Base-by-base conservation (phyloP, 176 grass and related monocot genomes). In the Ananas comosus region DNA sequence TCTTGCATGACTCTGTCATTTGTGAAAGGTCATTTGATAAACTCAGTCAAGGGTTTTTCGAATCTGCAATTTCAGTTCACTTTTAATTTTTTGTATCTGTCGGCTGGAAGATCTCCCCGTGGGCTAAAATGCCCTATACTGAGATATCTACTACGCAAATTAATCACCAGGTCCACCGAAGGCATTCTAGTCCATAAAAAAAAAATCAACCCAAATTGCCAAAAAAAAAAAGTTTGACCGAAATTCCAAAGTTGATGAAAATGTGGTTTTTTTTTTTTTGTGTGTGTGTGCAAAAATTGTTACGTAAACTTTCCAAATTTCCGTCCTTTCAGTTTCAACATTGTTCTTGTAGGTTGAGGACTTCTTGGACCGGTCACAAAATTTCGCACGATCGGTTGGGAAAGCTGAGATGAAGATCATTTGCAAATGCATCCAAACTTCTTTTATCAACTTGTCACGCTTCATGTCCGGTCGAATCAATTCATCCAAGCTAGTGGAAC, bases 351-450 rank as follows among this genome's bases (percentile, higher is more conserved):
- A 96, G 93, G 86, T 97, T 70, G 93, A 97, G 74, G 93, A 97
- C 79, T 92, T 97, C 82, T 79, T 85, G 77, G 89, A 92, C 71
- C 79, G 54, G 12, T 92, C 82, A 0, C 79, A 97, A 72, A 97
- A 97, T 66, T 92, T 97, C 10, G 82, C 86, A 13, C 83, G 93
- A 70, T 81, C 86, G 4, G 86, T 97, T 1, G 81, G 88, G 51
- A 81, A 83, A 75, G 17, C 11, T 13, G 82, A 85, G 74, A 88
- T 88, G 86, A 50, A 83, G 71, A 80, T 80, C 66, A 87, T 97
- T 53, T 83, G 64, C 51, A 53, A 53, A 56, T 89, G 81, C 73
- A 73, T 84, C 63, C 48, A 53, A 68, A 73, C 66, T 33, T 84
- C 88, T 66, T 71, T 83, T 48, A 66, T 72, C 7, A 53, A 85